Base-by-base conservation (phyloP, 192 early-diverging fungal species). In the Podila clonocystis region DNA sequence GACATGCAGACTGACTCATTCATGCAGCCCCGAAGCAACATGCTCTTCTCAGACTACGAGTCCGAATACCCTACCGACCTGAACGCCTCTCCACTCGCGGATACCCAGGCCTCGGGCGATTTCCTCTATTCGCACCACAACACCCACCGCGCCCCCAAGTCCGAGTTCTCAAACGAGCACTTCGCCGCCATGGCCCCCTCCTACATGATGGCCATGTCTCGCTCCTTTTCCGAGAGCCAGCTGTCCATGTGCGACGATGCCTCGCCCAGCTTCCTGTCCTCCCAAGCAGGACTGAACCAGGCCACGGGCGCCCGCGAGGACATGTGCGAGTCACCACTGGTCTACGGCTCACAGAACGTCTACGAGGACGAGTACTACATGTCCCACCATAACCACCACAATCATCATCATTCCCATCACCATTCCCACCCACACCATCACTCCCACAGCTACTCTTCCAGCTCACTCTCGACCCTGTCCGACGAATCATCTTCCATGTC, bases 151-250 rank as follows among this genome's bases (percentile, higher is more conserved):
- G 15, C n/a, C 31, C 28, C 13, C 67, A 75, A 64, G 63, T 17
- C 55, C 45, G 72, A 76, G 63, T 70, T 65, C 63, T 66, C 75
- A 20, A 71, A 78, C 38, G 75, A 66, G 9, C 68, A 77, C 3
- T 70, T 77, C 58, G 75, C 75, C 5, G 63, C 69, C 19, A 71
- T 70, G 41, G 68, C 69, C 22, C 68, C 58, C 4, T 34, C 63
- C 15, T 72, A 72, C 41, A 80, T 80, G 70, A 63, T 68, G 65
- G 62, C 76, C 5, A 80, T 80, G 76, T 60, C 70, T 57, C 76
- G 70, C 31, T 80, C 76, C 50, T 67, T 80, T 41, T 73, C 76
- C 19, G 70, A 80, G 4, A 45, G 66, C 20, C 65, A 72, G 52
- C 29, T 80, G n/a, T 65, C 76, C 22, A 59, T 68, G 13, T 20